A percentile compares a stretch with the other conserved stretches of the same genome.
phyloP scores from a whole-genome alignment of 768 basidiomycete species.

The Boletus pseudo-olivaceus region DNA sequence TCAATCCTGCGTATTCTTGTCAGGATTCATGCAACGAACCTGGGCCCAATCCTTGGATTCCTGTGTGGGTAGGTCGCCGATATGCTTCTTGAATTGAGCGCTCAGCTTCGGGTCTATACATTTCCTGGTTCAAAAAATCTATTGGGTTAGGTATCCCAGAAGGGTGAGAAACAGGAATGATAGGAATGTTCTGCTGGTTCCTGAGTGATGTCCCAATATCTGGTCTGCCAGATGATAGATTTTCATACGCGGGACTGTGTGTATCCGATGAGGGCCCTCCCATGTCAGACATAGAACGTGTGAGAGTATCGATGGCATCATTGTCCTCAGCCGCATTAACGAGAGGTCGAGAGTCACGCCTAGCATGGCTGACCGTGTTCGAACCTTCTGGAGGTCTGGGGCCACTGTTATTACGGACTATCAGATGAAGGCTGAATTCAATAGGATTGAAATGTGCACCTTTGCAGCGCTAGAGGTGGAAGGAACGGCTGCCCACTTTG shows the following conservation, averaged over 20 bases:
- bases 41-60: constrained; percentile 14
- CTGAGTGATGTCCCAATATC: neutral
- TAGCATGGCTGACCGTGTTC: neutral
- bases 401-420: neutral
- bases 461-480: neutral
- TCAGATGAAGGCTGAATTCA: constrained; percentile 1
- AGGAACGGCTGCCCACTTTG: neutral
- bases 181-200: neutral
- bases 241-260: constrained; percentile 3
- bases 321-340: neutral
- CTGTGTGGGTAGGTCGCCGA: constrained; percentile 5
- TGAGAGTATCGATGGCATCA: constrained; percentile 2
- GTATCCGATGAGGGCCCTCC: neutral
- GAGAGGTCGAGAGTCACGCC: neutral
- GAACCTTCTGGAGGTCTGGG: neutral
- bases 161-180: constrained; percentile 3
- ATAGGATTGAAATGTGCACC: constrained; percentile 1
- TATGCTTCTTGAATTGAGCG: constrained; percentile 2
- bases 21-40: constrained; percentile 10
- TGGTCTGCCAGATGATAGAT: neutral
- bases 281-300: constrained; percentile 8
- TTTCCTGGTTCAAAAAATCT: constrained; percentile 2
- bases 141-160: neutral
- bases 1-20: neutral
- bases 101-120: neutral